Base-by-base conservation (phyloP, 2,329 filamentous ascomycete genomes). In the Aspergillus caelatus region DNA sequence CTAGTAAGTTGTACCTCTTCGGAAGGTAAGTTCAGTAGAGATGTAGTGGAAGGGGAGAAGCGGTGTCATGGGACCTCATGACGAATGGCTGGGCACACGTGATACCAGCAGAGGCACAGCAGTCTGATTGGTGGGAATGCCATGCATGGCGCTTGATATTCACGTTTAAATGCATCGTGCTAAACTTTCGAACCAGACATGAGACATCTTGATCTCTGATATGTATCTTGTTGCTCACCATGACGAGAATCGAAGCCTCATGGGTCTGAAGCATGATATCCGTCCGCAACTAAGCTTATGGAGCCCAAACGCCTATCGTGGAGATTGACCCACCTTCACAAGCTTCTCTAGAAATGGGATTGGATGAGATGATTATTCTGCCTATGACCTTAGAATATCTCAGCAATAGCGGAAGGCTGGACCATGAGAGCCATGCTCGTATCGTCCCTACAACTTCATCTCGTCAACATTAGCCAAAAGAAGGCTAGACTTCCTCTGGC, bases 51-150 rank as follows among this genome's bases (percentile, higher is more conserved):
- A 34, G 58, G 54, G 62, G 64, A 64, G 62, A 58, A 63, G 63
- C 61, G 61, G 63, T 65, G 63, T 65, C 63, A 65, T 65, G 63
- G 57, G 63, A 62, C 53, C 59, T 41, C 39, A 36, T 30, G 57
- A 60, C 36, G 43, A 63, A 54, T 32, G 53, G 58, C 19, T 23
- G 32, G 32, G 32, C 16, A 12, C 52, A 55, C 52, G 52, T 55
- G 48, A 46, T 55, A 32, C 26, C 36, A 10, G 19, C 26, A 39
- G 12, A 19, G n/a, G 52, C 26, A 32, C 34, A 14, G 19, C 32
- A 32, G 19, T 32, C n/a, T 50, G 19, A 54, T 55, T 59, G 57
- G 48, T 28, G 50, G 43, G 54, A 45, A 58, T 55, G 26, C 30
- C 64, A 67, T 66, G 52, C 28, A n/a, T 54, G 52, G 23, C 46